Percentiles rank a stretch among this genome's conserved stretches.
These are phyloP conservation scores for Hysterium pulicare DNA, from an alignment of 2,329 filamentous ascomycete species.

Conservation along the genomic window DNA sequence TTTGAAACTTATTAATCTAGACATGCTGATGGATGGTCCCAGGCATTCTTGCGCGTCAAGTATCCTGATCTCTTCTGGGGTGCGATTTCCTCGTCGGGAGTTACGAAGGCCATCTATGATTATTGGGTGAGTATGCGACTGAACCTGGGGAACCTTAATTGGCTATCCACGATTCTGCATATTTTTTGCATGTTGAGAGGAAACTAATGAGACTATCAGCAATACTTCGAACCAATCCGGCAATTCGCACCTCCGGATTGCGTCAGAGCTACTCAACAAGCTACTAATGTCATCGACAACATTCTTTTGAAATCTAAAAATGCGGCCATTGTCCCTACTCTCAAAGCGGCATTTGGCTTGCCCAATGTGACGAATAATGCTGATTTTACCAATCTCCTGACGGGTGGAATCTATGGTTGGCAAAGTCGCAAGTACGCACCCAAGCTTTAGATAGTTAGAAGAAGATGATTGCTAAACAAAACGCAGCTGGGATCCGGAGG, in stretches of 20 bases:
- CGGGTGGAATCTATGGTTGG: slow-evolving; percentile 47
- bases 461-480: too few relatives aligned
- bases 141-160: too few relatives aligned
- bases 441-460: too few relatives aligned
- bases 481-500: slow-evolving; percentile 60
- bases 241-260: slow-evolving; percentile 60
- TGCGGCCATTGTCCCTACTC: slow-evolving; percentile 36
- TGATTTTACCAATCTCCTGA: slow-evolving; percentile 53
- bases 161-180: too few relatives aligned
- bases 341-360: slow-evolving; percentile 56
- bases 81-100: slow-evolving; percentile 75
- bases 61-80: slow-evolving; percentile 80
- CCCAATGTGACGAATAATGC: slow-evolving; percentile 47
- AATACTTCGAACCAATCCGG: slow-evolving; percentile 59
- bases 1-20: neutral
- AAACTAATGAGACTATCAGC: too few relatives aligned
- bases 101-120: slow-evolving; percentile 73
- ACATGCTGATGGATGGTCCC: neutral
- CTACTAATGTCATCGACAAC: slow-evolving; percentile 58
- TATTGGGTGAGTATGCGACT: too few relatives aligned
- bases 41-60: slow-evolving; percentile 67
- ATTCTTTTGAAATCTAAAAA: slow-evolving; percentile 53
- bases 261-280: slow-evolving; percentile 60
- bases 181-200: too few relatives aligned
- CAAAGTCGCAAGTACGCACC: slow-evolving; percentile 43